Base-by-base conservation (phyloP, 2,329 filamentous ascomycete species). In the Calonectria hawksworthii region DNA sequence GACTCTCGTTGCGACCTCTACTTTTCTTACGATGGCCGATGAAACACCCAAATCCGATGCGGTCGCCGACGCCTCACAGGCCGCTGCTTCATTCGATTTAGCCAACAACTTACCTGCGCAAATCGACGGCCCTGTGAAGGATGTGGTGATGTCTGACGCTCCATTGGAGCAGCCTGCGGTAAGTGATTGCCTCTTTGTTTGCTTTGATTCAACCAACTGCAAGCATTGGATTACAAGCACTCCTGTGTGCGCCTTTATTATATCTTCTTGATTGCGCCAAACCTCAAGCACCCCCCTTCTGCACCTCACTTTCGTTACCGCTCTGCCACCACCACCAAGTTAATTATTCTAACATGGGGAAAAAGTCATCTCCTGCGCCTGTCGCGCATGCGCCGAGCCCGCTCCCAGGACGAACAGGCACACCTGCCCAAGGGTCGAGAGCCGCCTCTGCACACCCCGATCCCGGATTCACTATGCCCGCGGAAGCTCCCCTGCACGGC, bases 401-500 rank as follows among this genome's bases (percentile, higher is more conserved):
- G 18, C 82, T 85, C 26, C 84, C 86, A 14, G 83, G 83, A 9
- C 85, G 89, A 72, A 90, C 85, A 50, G 87, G 88, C 74, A 92
- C 91, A 21, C 89, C 87, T 76, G 85, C 86, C 70, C 83, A 86
- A 73, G 85, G 86, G 76, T 92, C 90, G 44, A 87, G 91, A 78
- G 90, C 91, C 13, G 87, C 89, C 10, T 92, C 91, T 36, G 88
- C 87, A 61, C 90, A 92, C 74, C 90, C 91, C 4, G 91, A 92
- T 74, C 77, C 87, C 6, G 84, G 84, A 32, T 88, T 87, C 77
- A 84, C 86, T n/a, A 89, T 93, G 83, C 92, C 92, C 1, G 84
- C 89, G 16, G 90, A 93, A 80, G 89, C 92, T 18, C 88, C 90
- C 1, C 85, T 89, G 1, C 92, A 95, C 80, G 93, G 94, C 61